phyloP scores from a whole-genome alignment of 495 filamentous ascomycete species.

The Tuber calosporum region DNA sequence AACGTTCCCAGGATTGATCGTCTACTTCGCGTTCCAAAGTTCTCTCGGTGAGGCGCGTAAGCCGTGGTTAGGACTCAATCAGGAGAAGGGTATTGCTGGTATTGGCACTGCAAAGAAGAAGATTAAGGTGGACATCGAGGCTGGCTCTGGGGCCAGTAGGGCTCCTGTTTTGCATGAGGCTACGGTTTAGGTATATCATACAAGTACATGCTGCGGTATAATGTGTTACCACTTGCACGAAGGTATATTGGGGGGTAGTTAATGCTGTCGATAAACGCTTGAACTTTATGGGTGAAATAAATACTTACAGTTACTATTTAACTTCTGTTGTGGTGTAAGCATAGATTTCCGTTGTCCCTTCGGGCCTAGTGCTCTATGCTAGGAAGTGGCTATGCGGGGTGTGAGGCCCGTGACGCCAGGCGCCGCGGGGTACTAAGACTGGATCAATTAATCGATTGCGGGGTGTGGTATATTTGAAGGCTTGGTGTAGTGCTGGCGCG shows the following conservation, averaged over 20 bases:
- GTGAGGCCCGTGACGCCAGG: too few relatives aligned
- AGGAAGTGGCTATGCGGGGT: neutral
- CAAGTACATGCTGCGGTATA: neutral
- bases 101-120: constrained; percentile 81
- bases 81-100: constrained; percentile 72
- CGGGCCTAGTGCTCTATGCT: neutral
- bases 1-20: constrained; percentile 50
- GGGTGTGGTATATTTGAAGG: neutral
- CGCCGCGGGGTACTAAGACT: neutral
- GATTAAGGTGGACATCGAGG: constrained; percentile 40
- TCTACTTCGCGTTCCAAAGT: constrained; percentile 73
- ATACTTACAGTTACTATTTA: neutral
- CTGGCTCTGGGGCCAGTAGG: neutral
- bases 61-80: constrained; percentile 83
- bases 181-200: neutral
- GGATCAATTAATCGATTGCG: neutral
- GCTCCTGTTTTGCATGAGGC: neutral
- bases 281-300: neutral
- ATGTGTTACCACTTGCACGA: neutral
- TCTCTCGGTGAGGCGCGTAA: constrained; percentile 83
- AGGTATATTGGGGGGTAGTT: neutral
- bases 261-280: neutral
- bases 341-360: neutral
- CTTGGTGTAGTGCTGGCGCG: neutral
- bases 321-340: neutral